Percentiles rank a stretch among this genome's conserved stretches.
phyloP scores from a whole-genome alignment of 257 asterid genomes.

The Fraxinus americana region DNA sequence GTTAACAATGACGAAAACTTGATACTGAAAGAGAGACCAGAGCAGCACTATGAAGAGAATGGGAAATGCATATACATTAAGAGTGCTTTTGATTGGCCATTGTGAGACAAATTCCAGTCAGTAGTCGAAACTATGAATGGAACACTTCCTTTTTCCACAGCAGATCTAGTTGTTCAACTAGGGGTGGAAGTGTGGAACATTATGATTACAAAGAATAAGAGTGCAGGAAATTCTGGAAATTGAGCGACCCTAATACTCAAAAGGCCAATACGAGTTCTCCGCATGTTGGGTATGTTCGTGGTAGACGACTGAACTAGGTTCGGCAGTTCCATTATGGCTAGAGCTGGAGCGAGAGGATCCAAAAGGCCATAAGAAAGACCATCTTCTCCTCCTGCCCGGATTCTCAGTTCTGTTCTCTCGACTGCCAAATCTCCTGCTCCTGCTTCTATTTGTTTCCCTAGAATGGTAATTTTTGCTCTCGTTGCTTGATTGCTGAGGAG shows the following conservation, averaged over 20 bases:
- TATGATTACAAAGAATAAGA: slow-evolving; percentile 33
- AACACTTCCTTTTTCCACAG: neutral
- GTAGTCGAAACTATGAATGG: neutral
- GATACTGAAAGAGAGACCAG: neutral
- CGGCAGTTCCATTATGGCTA: slow-evolving; percentile 45
- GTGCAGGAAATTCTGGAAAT: neutral
- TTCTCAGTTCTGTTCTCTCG: slow-evolving; percentile 40
- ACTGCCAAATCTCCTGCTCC: slow-evolving; percentile 47
- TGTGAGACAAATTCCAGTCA: slow-evolving; percentile 6
- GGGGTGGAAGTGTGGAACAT: slow-evolving; percentile 25
- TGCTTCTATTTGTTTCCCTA: slow-evolving; percentile 46
- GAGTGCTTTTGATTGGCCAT: slow-evolving; percentile 1
- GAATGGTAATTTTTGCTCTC: slow-evolving; percentile 31
- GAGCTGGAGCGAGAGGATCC: slow-evolving; percentile 55
- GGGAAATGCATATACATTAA: neutral
- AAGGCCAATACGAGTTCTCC: slow-evolving; percentile 76
- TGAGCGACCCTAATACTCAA: slow-evolving; percentile 43
- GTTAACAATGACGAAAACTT: neutral
- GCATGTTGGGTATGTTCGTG: slow-evolving; percentile 53
- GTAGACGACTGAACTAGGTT: slow-evolving; percentile 49
- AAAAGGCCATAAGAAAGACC: slow-evolving; percentile 92
- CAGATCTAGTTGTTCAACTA: slow-evolving; percentile 38
- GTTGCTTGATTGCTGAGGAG: slow-evolving; percentile 21
- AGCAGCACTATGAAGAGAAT: neutral
- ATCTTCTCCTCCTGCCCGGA: slow-evolving; percentile 56